Evolutionary conservation across 2,329 filamentous ascomycete species (phyloP), one percentile per base, ranked within the genome.

Genomic region (Sporothrix pallida): DNA sequence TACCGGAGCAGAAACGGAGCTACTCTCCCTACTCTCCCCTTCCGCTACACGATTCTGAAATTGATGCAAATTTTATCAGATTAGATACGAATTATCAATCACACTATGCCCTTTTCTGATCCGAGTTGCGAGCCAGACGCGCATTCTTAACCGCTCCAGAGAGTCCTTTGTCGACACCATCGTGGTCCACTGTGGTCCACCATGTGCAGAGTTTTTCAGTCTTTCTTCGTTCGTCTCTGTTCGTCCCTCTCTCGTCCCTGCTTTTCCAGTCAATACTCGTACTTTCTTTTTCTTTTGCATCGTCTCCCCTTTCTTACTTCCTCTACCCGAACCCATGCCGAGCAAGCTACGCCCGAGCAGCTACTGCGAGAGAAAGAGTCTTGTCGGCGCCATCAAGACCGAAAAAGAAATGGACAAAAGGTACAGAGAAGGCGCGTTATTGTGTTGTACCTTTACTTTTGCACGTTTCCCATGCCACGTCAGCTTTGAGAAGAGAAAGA

Each of bases 11-110:
- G 52, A 56, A 56, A 56, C 52, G 52, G 52, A 56, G 52, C 48
- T 50, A 13, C 44, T 46, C 44, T 46, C 44, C 44, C 44, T 7
- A 46, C 44, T 46, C 44, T 46, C 12, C 12, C 12, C 44, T 46
- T 46, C 44, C 12, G 7, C 5, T 13, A 15, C 52, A 56, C 8
- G n/a, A 56, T 20, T 7, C 12, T 6, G 52, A 56, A 56, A 56
- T 56, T 56, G 52, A 56, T 56, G 5, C 52, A 56, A 56, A 56
- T 56, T 56, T 56, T 56, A 56, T 58, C 54, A 58, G 54, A 58
- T 58, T 58, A 58, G 54, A 58, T 58, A 31, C 54, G 20, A 20
- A 58, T 58, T 58, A 58, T 58, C 54, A 58, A 58, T 26, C 54
- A 58, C 54, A 31, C 54, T 23, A 58, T 58, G 54, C 54, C 54